Percentiles rank a stretch among this genome's conserved stretches.
phyloP scores from a whole-genome alignment of 441 rosid genomes.

The Erysimum cheiri region DNA sequence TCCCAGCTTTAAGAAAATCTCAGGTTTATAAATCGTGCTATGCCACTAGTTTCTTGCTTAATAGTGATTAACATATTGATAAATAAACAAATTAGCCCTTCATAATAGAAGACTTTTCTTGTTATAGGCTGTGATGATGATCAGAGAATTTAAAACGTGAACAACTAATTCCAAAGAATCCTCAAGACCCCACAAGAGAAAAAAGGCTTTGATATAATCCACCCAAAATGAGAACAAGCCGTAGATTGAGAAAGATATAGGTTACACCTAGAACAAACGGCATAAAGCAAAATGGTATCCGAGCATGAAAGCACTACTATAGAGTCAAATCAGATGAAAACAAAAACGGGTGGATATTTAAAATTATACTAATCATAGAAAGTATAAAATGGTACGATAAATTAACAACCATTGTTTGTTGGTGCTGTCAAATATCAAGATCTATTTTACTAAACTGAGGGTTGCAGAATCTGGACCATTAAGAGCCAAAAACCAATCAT shows the following conservation, averaged over 20 bases:
- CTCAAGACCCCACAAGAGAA: slow-evolving; percentile 35
- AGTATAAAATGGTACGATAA: slow-evolving; percentile 40
- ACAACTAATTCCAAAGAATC: slow-evolving; percentile 9
- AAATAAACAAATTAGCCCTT: slow-evolving; percentile 22
- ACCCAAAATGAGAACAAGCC: slow-evolving; percentile 31
- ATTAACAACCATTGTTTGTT: slow-evolving; percentile 40
- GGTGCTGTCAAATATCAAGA: slow-evolving; percentile 38
- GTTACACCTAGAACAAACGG: slow-evolving; percentile 37
- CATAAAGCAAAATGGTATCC: slow-evolving; percentile 53
- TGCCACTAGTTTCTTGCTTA: slow-evolving; percentile 35
- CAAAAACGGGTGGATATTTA: slow-evolving; percentile 37
- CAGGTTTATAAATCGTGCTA: slow-evolving; percentile 2
- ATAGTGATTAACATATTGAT: slow-evolving; percentile 23
- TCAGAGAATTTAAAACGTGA: slow-evolving; percentile 22
- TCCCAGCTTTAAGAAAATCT: slow-evolving; percentile 23
- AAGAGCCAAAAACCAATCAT: slow-evolving; percentile 35
- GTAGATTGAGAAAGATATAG: slow-evolving; percentile 36
- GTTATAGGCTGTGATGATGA: slow-evolving; percentile 26
- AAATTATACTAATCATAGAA: slow-evolving; percentile 45
- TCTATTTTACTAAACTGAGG: slow-evolving; percentile 21
- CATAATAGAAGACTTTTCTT: slow-evolving; percentile 19
- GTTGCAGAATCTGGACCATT: slow-evolving; percentile 11
- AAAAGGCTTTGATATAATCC: slow-evolving; percentile 35
- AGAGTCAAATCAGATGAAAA: slow-evolving; percentile 45
- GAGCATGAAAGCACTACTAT: slow-evolving; percentile 60